Evolutionary conservation across 1,284 basidiomycete species (phyloP).

Genomic region (Heliocybe sulcata): DNA sequence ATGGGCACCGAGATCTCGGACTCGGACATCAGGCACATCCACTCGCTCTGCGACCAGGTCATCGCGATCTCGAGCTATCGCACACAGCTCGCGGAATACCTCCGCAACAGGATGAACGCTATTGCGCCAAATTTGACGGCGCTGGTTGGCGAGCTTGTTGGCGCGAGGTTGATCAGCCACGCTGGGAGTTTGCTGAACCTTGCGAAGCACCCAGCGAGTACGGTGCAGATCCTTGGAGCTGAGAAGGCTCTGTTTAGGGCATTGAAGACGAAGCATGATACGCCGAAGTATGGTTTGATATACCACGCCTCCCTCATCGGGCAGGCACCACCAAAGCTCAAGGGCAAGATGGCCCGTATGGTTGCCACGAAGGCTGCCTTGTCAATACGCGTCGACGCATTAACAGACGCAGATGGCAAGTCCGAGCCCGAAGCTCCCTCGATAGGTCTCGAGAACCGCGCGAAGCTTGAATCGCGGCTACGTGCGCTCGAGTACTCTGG

Average conservation of each 20-base stretch:
- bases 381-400: conserved; percentile 94
- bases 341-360: conserved; percentile 99
- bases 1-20: conserved; percentile 99
- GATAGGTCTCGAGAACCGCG: conserved; percentile 89
- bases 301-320: conserved; percentile 96
- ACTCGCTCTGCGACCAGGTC: conserved; percentile 94
- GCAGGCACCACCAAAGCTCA: conserved; percentile 95
- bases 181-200: conserved; percentile 92
- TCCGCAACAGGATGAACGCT: conserved; percentile 95
- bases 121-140: conserved; percentile 97
- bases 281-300: conserved; percentile 96
- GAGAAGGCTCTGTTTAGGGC: conserved; percentile 99
- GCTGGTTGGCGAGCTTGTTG: conserved; percentile 94
- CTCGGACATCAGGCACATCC: conserved; percentile 91
- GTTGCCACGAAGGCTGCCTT: conserved; percentile 96
- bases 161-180: conserved; percentile 93
- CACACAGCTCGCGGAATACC: conserved; percentile 88
- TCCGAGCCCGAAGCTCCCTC: conserved; percentile 76
- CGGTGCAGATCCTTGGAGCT: conserved; percentile 96
- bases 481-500: conserved; percentile 82
- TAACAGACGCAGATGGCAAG: conserved; percentile 90
- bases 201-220: conserved; percentile 96
- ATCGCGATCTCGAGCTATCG: conserved; percentile 95
- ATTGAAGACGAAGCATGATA: conserved; percentile 98
- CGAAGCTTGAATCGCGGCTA: conserved; percentile 92